Evolutionary conservation across 2,329 filamentous ascomycete species (phyloP), one percentile per base, ranked within the genome.

Genomic region (Colletotrichum musicola): DNA sequence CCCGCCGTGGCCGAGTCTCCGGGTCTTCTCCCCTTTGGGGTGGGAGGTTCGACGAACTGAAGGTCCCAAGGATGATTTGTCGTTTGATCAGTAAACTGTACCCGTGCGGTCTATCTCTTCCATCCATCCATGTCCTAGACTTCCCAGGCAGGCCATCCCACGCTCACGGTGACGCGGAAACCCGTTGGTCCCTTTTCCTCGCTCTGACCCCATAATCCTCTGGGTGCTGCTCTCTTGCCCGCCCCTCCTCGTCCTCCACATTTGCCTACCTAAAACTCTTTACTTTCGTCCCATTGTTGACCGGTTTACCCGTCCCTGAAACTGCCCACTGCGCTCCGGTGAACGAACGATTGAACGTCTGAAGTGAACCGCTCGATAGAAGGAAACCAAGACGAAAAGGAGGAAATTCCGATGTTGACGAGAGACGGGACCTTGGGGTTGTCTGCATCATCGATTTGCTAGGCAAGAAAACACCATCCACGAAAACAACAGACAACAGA

Each of bases 221-320:
- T 44, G 22, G 62, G 62, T 61, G 42, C 56, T 30, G 61, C 46
- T 53, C 27, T 46, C 40, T 42, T 16, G 30, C 30, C 40, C 40
- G 40, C 40, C 40, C 66, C 62, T 50, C 55, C 59, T 35, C 30
- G 30, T 35, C 66, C 55, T 69, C 66, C 66, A 69, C 66, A 56
- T 47, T 22, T 22, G 42, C 54, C 51, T 55, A 40, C 54, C 66
- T 56, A 66, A 69, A 66, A 69, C 62, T 69, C 55, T 66, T 61
- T 65, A 14, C 16, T 46, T 56, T 42, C 62, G 50, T 66, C 62
- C 66, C 56, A 47, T 55, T 51, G 44, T 38, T 20, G 55, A 46
- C 50, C n/a, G 55, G 35, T 35, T 14, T 25, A 20, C 25, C 38
- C 50, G 38, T 22, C 46, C 62, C 27, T 56, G 62, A 61, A 53